Evolutionary conservation across 352 stramenopile genomes (phyloP), one percentile per base, ranked within the genome.

Genomic region (Phytophthora constricta): DNA sequence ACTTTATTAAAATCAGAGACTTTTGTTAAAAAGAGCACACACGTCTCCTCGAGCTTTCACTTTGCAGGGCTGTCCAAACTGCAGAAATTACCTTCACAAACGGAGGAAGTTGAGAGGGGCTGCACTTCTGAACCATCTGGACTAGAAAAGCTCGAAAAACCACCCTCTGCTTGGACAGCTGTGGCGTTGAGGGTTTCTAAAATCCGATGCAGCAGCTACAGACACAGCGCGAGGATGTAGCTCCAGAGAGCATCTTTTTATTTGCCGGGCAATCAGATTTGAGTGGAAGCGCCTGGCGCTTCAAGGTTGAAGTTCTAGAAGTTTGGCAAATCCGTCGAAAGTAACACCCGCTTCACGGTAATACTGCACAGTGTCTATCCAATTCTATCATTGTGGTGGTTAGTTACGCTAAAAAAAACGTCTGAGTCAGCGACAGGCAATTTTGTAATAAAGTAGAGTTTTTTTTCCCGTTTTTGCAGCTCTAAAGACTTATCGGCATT

Each of bases 191-290:
- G n/a, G n/a, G 41, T 47, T 47, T 20, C 41, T 23, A 20, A 20
- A 23, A 17, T 17, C 17, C 5, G 16, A 20, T 11, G 4, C 4
- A 9, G 19, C 41, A 47, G n/a, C n/a, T n/a, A n/a, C n/a, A n/a
- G n/a, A n/a, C n/a, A n/a, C 19, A 47, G 16, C 37, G 4, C 17
- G 19, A 47, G 4, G 41, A 47, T 23, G 41, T 47, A 47, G 9
- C 41, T 47, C 41, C 14, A 5, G n/a, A 47, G n/a, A 47, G 41
- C n/a, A 47, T 47, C 16, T 47, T n/a, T 47, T 47, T 47, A 47
- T 47, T 23, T 23, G 41, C 41, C 16, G 5, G 41, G 41, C 41
- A 47, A 47, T 47, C 41, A 20, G 41, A 47, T 47, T 47, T 47
- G 41, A 47, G 41, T 47, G 41, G 41, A 47, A 47, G 41, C 41